Evolutionary conservation across 2,329 filamentous ascomycete genomes (phyloP), one percentile per base, ranked within the genome.

Genomic region (Magnaporthales sp.): DNA sequence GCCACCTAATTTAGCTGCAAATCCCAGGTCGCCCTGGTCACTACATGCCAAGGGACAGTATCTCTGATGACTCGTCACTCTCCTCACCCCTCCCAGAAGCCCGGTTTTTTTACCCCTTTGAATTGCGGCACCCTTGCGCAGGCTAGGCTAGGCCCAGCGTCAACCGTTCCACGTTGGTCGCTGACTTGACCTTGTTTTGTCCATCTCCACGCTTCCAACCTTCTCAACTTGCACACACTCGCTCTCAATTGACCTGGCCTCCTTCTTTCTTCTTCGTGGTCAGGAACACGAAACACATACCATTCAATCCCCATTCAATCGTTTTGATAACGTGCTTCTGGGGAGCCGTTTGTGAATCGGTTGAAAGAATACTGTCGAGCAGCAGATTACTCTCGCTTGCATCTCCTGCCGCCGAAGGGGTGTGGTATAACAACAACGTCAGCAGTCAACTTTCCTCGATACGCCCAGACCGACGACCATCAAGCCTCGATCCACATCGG

Each of bases 321-420:
- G 19, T 56, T 65, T 65, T n/a, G 46, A 56, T n/a, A 65, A 65
- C 63, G 22, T 26, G 63, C 38, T 64, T 64, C 63, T 64, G 63
- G 63, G 63, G n/a, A 64, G 27, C 31, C 19, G 63, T 27, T 54
- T 24, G 38, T n/a, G 24, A 27, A 65, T 60, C 27, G 15, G 38
- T 27, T 30, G 31, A 63, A 27, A 22, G 24, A 31, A 13, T 30
- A 56, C 29, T 22, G 51, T 30, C 63, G 63, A 65, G 63, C 63
- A 56, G 63, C 63, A 65, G 63, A 65, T 54, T 24, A 56, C 63
- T 26, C 63, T 65, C 63, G 63, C 63, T 65, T 65, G 63, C 38
- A 65, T 65, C 63, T 65, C 63, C 63, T 65, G 63, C 63, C 46
- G 51, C 54, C 46, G 51, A 31, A 64, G 38, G 38, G 38, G 38